phyloP scores from a whole-genome alignment of 1,284 basidiomycete species.

The Pterulicium gracile region DNA sequence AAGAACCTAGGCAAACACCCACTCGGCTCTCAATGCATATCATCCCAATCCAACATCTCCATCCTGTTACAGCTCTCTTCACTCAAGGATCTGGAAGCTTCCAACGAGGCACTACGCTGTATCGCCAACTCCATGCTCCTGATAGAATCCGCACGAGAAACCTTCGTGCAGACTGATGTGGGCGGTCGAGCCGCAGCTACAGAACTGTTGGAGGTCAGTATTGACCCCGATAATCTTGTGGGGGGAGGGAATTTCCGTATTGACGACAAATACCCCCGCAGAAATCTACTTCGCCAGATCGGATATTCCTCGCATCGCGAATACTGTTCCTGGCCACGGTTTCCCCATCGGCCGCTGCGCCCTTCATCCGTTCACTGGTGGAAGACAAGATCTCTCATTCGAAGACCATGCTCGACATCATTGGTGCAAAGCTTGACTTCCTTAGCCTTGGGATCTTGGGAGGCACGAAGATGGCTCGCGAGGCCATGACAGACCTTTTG shows the following conservation, averaged over 20 bases:
- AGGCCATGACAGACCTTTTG: conserved; percentile 66
- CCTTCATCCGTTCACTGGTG: conserved; percentile 47
- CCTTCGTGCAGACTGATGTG: conserved; percentile 15
- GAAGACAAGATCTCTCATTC: conserved; percentile 43
- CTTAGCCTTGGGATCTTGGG: conserved; percentile 33
- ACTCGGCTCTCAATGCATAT: conserved; percentile 56
- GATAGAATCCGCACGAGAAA: conserved; percentile 46
- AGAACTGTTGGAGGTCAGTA: conserved; percentile 48
- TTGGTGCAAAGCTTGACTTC: conserved; percentile 46
- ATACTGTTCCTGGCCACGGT: conserved; percentile 67
- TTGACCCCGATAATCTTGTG: too few species aligned
- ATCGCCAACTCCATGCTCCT: conserved; percentile 69
- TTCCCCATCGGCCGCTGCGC: conserved; percentile 21
- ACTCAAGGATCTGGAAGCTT: conserved; percentile 38
- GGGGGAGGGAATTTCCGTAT: too few species aligned
- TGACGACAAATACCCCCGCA: conserved; percentile 17
- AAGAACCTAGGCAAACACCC: conserved; percentile 70
- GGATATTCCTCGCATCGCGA: conserved; percentile 63
- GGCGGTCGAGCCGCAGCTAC: conserved; percentile 28
- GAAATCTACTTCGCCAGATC: conserved; percentile 52
- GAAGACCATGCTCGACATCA: conserved; percentile 45
- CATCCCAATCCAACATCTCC: conserved; percentile 39
- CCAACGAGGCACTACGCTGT: conserved; percentile 60
- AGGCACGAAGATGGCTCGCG: conserved; percentile 44
- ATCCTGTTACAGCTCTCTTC: conserved; percentile 39